Evolutionary conservation across 306 rosid genomes (phyloP).

Genomic region (Cucumis cinereus): DNA sequence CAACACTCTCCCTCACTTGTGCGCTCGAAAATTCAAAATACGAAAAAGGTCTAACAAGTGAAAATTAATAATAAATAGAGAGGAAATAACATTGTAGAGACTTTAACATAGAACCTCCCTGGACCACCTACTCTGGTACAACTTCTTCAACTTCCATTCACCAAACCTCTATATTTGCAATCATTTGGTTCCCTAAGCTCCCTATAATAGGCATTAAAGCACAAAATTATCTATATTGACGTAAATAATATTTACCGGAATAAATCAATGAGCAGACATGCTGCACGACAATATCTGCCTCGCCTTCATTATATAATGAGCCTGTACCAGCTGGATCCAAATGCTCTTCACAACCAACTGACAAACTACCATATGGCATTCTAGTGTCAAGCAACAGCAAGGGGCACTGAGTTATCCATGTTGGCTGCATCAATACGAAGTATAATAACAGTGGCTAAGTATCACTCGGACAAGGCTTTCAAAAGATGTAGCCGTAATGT

Average conservation of each 20-base stretch:
- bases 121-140: too few relatives aligned
- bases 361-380: conserved; percentile 73
- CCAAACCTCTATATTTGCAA: background rate
- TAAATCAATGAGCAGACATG: conserved; percentile 55
- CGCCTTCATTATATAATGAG: conserved; percentile 71
- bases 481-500: background rate
- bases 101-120: too few relatives aligned
- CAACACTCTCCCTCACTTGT: too few relatives aligned
- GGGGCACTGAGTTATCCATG: conserved; percentile 84
- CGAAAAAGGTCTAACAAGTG: too few relatives aligned
- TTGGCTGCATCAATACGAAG: conserved; percentile 30
- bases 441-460: conserved; percentile 5
- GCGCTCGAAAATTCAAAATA: too few relatives aligned
- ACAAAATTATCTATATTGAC: background rate
- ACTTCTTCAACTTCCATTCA: background rate
- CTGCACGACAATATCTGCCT: conserved; percentile 70
- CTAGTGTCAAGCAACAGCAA: conserved; percentile 74
- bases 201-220: background rate
- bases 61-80: too few relatives aligned
- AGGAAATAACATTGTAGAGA: too few relatives aligned
- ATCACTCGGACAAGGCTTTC: background rate
- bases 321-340: conserved; percentile 83
- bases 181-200: background rate
- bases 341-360: conserved; percentile 67
- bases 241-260: conserved; percentile 33